A percentile compares a stretch with the other conserved stretches of the same genome.
Evolutionary conservation across 164 flowering plant species (phyloP).

Genomic region (Tinospora cordifolia): DNA sequence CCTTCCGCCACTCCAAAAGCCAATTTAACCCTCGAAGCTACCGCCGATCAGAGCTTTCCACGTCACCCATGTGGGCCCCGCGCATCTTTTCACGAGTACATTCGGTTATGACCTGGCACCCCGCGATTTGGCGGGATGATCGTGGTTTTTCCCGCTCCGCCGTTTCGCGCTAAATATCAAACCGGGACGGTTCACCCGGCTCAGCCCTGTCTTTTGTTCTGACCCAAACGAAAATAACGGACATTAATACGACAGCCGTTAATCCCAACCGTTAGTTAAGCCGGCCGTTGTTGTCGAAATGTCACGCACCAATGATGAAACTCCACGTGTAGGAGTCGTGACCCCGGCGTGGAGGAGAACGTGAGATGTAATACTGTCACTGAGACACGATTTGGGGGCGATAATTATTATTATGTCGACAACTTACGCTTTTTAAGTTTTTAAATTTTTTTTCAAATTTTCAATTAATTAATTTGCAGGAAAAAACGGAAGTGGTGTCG

Average conservation of each 20-base stretch:
- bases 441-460: no score
- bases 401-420: constrained; percentile 8
- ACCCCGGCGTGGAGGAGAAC: constrained; percentile 9
- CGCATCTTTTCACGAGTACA: neutral
- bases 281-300: neutral
- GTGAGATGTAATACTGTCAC: constrained; percentile 1
- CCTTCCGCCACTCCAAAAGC: constrained; percentile 2
- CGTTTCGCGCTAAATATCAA: neutral
- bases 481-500: constrained; percentile 2
- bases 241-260: constrained; percentile 8
- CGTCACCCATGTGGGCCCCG: neutral
- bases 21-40: neutral
- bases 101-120: constrained; percentile 7
- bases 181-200: constrained; percentile 3
- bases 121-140: constrained; percentile 11
- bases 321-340: neutral
- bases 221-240: neutral
- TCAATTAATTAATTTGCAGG: neutral
- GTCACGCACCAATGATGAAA: neutral
- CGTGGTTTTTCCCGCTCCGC: neutral
- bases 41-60: constrained; percentile 5
- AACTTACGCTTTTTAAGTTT: neutral
- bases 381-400: no score
- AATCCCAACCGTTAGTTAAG: neutral
- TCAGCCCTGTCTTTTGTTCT: neutral